Evolutionary conservation across 2,329 filamentous ascomycete genomes (phyloP).

Genomic region (Tolypocladium endophyticum): DNA sequence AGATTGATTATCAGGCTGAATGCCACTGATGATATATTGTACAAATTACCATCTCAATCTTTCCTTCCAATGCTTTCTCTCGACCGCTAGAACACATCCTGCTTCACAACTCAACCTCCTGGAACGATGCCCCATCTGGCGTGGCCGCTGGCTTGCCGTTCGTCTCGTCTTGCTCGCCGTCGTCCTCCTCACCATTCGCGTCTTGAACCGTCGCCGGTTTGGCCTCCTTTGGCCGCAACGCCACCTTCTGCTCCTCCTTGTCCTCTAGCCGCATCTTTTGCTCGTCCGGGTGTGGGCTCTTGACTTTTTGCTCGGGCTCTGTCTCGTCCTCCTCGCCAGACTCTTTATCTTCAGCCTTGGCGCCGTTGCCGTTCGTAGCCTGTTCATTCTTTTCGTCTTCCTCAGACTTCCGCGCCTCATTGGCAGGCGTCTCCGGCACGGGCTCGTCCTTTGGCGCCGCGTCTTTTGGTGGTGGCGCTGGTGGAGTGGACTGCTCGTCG

Average conservation of each 20-base stretch:
- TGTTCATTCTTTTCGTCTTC: conserved; percentile 10
- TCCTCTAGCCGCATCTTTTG: conserved; percentile 48
- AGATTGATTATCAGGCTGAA: not conserved
- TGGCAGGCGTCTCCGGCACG: conserved; percentile 9
- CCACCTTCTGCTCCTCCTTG: conserved; percentile 42
- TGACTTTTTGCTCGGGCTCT: conserved; percentile 25
- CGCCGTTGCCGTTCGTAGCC: conserved; percentile 15
- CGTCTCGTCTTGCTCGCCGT: conserved; percentile 22
- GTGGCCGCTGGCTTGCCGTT: conserved; percentile 32
- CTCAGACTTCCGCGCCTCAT: conserved; percentile 13
- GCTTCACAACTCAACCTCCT: conserved; percentile 48
- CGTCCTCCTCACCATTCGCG: conserved; percentile 17
- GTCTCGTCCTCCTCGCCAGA: conserved; percentile 7
- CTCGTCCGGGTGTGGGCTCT: conserved; percentile 29
- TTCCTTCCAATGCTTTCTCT: not conserved
- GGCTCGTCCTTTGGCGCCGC: conserved; percentile 15
- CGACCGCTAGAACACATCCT: not conserved
- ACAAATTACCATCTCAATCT: not conserved
- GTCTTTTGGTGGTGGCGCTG: not conserved
- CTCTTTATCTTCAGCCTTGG: conserved; percentile 8
- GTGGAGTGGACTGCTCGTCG: conserved; percentile 21
- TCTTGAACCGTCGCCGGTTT: conserved; percentile 15
- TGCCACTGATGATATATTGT: not conserved
- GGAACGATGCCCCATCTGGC: conserved; percentile 49
- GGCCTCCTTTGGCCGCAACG: conserved; percentile 28